Percentiles rank a stretch among this genome's conserved stretches.
Conservation (phyloP, 257 asterid species). For the Gentiana dahurica region DNA sequence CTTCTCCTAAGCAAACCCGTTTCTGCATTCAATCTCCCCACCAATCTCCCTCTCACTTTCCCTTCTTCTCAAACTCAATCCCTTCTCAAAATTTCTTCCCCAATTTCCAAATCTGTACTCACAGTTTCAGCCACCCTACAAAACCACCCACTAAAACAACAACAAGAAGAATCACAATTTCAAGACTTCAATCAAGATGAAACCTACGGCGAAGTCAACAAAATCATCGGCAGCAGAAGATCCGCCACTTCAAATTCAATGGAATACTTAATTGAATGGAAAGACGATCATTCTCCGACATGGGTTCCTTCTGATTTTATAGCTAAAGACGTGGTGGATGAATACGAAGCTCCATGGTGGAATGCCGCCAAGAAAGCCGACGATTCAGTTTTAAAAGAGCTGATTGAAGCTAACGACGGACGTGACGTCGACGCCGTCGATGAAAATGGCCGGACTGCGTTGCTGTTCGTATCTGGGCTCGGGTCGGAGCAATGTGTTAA, state of each 20-base stretch:
- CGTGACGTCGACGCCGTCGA: constrained; percentile 78
- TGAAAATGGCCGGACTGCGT: constrained; percentile 72
- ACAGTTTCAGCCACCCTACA: constrained; percentile 43
- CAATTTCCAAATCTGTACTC: constrained; percentile 3
- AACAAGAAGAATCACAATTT: constrained; percentile 14
- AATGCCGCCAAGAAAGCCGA: constrained; percentile 74
- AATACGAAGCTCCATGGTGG: constrained; percentile 96
- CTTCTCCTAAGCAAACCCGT: constrained; percentile 23
- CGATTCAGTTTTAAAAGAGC: constrained; percentile 28
- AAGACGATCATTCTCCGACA: constrained; percentile 81
- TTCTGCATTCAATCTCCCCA: constrained; percentile 59
- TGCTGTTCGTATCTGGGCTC: constrained; percentile 79
- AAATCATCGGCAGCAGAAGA: constrained; percentile 65
- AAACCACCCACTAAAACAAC: constrained; percentile 22
- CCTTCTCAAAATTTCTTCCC: constrained; percentile 3
- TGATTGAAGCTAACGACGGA: constrained; percentile 46
- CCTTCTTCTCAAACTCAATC: constrained; percentile 8
- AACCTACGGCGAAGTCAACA: constrained; percentile 67
- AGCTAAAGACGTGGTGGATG: constrained; percentile 75
- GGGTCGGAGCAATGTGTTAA: constrained; percentile 75
- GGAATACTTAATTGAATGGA: constrained; percentile 92
- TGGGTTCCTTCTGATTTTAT: constrained; percentile 92
- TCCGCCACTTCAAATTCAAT: constrained; percentile 37
- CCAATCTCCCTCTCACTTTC: constrained; percentile 17
- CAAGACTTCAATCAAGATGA: constrained; percentile 52